Conservation (phyloP, 2,329 filamentous ascomycete species). For the Diaporthe ampelina region DNA sequence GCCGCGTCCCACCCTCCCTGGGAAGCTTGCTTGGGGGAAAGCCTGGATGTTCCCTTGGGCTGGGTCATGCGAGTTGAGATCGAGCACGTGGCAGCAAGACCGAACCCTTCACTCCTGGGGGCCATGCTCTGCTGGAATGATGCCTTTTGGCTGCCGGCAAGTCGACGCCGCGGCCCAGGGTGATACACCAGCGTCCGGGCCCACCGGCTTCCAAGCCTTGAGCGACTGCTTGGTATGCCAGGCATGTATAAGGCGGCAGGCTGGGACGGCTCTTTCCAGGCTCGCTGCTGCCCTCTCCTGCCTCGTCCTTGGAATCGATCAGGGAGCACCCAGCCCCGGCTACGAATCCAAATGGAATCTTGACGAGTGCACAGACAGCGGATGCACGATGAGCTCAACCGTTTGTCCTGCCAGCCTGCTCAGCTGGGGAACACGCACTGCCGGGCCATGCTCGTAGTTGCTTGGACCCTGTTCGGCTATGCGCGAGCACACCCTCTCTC, state of each 20-base stretch:
- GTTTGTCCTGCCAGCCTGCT: conserved; percentile 10
- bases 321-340: conserved; percentile 6
- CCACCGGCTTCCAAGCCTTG: conserved; percentile 26
- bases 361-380: conserved; percentile 15
- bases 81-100: conserved; percentile 31
- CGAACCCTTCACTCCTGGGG: conserved; percentile 1
- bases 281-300: background rate
- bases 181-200: conserved; percentile 26
- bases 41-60: conserved; percentile 25
- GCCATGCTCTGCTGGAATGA: conserved; percentile 2
- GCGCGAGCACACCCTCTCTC: conserved; percentile 20
- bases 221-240: conserved; percentile 9
- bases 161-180: conserved; percentile 6
- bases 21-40: conserved; percentile 1
- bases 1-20: conserved; percentile 19
- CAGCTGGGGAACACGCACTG: conserved; percentile 11
- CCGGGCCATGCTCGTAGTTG: conserved; percentile 2
- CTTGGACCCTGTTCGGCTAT: conserved; percentile 32
- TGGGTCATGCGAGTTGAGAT: conserved; percentile 30
- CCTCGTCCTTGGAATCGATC: background rate
- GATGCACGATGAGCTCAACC: conserved; percentile 28
- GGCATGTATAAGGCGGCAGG: background rate
- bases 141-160: conserved; percentile 25
- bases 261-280: background rate
- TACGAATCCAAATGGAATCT: conserved; percentile 12